Evolutionary conservation across 1,139 yeast genomes (phyloP).

Genomic region (Magnusiomyces suaveolens): DNA sequence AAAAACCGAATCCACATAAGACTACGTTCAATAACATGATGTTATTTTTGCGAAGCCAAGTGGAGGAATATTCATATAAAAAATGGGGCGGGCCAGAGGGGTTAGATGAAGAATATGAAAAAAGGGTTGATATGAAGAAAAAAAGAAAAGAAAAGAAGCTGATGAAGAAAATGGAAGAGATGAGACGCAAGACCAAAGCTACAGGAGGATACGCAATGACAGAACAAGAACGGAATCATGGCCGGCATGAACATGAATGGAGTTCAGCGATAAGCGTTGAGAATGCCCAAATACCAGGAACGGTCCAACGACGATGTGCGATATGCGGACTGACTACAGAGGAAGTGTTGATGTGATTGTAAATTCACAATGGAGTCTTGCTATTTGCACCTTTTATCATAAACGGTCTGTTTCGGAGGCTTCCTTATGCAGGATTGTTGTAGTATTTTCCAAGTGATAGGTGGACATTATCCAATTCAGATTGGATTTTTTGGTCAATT

Average conservation of each 20-base stretch:
- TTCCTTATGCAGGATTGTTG: no score
- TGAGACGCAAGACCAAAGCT: slow-evolving; percentile 87
- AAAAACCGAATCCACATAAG: slow-evolving; percentile 92
- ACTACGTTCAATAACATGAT: slow-evolving; percentile 86
- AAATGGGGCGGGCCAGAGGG: slow-evolving; percentile 94
- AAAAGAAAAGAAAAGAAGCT: slow-evolving; percentile 72
- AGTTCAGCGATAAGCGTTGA: slow-evolving; percentile 44
- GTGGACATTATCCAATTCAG: no score
- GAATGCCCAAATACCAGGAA: slow-evolving; percentile 30
- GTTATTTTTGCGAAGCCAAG: slow-evolving; percentile 76
- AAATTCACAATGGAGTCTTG: no score
- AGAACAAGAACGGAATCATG: slow-evolving; percentile 27
- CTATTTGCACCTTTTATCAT: no score
- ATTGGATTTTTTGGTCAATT: no score
- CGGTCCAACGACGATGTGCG: slow-evolving; percentile 54
- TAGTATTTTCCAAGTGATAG: no score
- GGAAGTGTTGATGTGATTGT: slow-evolving; percentile 40
- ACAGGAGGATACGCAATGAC: slow-evolving; percentile 34
- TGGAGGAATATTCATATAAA: slow-evolving; percentile 82
- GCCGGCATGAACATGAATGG: slow-evolving; percentile 75
- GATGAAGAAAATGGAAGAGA: slow-evolving; percentile 62
- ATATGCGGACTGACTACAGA: slow-evolving; percentile 83
- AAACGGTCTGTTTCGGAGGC: no score
- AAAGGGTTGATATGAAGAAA: slow-evolving; percentile 63
- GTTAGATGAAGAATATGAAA: slow-evolving; percentile 84